Base-by-base conservation (phyloP, 441 rosid species). In the Cnidoscolus chayamansa region DNA sequence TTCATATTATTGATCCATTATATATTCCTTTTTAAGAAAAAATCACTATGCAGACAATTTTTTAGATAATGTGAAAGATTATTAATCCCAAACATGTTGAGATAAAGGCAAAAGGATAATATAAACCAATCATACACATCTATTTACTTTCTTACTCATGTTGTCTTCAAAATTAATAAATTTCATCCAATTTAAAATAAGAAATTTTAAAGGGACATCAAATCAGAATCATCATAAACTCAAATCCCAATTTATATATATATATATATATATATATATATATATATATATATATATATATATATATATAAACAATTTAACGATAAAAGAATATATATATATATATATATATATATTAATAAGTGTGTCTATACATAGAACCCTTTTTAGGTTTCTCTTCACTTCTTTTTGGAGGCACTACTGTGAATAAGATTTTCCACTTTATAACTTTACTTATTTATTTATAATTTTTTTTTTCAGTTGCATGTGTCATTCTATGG, bases 21-120 rank as follows among this genome's bases (percentile, higher is more conserved):
- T 57, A 30, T 35, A 2, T 35, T 2, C 5, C 40, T 35, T 35
- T 35, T 35, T 2, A 35, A 35, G 5, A 35, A 35, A 35, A 2
- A 2, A 35, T 35, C 5, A 35, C 5, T 35, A 35, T 35, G 25
- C 25, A 25, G 25, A 25, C 25, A 25, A 25, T 25, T 25, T 25
- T 25, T 56, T 47, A 55, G 55, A 58, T 12, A 7, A 16, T 47
- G 20, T 49, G 50, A 65, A 70, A 65, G 64, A 69, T 58, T 54
- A 56, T 69, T 40, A 16, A 66, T 53, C 72, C 75, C 54, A 47
- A 66, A 19, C 31, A 54, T 51, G 69, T 2, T 35, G 49, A 43
- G 17, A 25, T 25, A 25, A 25, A 43, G 7, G 67, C 9, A 5
- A 17, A 8, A 30, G 50, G 70, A 67, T 61, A 67, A 71, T 61